Conservation (phyloP, 208 protist genomes). For the Angomonas ambiguus region DNA sequence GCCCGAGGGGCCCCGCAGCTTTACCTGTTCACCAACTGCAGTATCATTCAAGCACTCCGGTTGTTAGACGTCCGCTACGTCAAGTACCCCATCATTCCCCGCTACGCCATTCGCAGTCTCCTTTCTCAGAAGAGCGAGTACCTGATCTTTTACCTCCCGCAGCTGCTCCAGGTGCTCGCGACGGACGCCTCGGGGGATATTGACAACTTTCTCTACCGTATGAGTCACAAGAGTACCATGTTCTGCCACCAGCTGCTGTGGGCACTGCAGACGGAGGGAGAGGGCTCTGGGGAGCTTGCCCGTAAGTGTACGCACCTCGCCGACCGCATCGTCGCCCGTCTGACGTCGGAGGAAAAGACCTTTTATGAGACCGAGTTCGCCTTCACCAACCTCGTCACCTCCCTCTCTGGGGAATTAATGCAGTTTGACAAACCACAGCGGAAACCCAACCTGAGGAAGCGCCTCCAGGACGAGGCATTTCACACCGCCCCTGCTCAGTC, state of each 20-base stretch:
- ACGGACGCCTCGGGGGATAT: constrained; percentile 53
- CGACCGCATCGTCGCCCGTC: constrained; percentile 24
- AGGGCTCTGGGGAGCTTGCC: constrained; percentile 40
- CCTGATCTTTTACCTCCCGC: constrained; percentile 89
- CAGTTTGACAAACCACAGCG: constrained; percentile 67
- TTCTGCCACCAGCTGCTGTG: constrained; percentile 88
- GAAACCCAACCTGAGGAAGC: constrained; percentile 65
- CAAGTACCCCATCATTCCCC: constrained; percentile 36
- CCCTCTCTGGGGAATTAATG: constrained; percentile 79
- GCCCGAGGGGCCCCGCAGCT: constrained; percentile 49
- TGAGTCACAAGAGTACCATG: constrained; percentile 57
- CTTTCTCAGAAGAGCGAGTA: constrained; percentile 62
- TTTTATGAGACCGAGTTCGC: constrained; percentile 78
- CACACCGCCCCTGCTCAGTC: constrained; percentile 31
- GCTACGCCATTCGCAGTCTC: constrained; percentile 77
- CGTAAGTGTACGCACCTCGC: constrained; percentile 36
- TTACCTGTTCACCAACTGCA: constrained; percentile 60
- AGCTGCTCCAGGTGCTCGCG: constrained; percentile 81
- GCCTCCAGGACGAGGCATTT: constrained; percentile 61
- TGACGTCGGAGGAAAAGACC: constrained; percentile 37
- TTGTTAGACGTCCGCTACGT: constrained; percentile 55
- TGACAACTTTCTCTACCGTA: constrained; percentile 45
- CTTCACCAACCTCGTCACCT: constrained; percentile 70
- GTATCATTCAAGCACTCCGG: constrained; percentile 66
- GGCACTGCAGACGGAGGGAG: constrained; percentile 69